Base-by-base conservation (phyloP, 139 green algal species). In the Marvania coccoides region DNA sequence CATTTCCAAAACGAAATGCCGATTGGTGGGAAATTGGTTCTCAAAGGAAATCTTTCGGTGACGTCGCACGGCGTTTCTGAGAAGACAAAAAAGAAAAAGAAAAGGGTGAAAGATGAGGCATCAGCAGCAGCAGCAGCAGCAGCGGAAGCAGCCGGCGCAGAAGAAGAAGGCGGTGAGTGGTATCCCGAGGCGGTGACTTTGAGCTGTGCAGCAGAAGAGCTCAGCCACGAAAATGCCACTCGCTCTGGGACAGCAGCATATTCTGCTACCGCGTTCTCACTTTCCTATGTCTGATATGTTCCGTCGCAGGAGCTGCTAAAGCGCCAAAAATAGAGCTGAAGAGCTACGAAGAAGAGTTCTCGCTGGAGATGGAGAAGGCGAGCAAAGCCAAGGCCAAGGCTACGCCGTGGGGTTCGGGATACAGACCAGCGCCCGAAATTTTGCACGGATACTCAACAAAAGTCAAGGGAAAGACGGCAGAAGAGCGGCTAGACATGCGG, bases 311-410 rank as follows among this genome's bases (percentile, higher is more conserved):
- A 36, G 54, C 62, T 53, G 57, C 48, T 5, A 74, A 58, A 30
- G 57, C 69, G 34, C 63, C 9, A 12, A 59, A 65, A 37, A 62
- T 53, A 55, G 63, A 19, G 30, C 65, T 85, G 33, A 70, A 70
- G 9, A 76, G 62, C 0, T 85, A 85, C 36, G 75, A 85, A 67
- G 37, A 85, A 35, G 80, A 85, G 67, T 88, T 88, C 75, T 54
- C 63, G 1, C 38, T 72, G 4, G 80, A 88, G 42, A 81, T 82
- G 42, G 36, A 64, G 7, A 72, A 69, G 34, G 74, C 63, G 2
- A 71, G 72, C 63, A 47, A 65, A 45, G 68, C 65, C 42, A 85
- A 85, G 35, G 57, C 55, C 40, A 83, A 79, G 45, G 64, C 42
- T 13, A 83, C 72, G 12, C 80, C 80, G 1, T 86, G 81, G 77